Base-by-base conservation (phyloP, 1,139 yeast genomes). In the Pneumocystis canis region DNA sequence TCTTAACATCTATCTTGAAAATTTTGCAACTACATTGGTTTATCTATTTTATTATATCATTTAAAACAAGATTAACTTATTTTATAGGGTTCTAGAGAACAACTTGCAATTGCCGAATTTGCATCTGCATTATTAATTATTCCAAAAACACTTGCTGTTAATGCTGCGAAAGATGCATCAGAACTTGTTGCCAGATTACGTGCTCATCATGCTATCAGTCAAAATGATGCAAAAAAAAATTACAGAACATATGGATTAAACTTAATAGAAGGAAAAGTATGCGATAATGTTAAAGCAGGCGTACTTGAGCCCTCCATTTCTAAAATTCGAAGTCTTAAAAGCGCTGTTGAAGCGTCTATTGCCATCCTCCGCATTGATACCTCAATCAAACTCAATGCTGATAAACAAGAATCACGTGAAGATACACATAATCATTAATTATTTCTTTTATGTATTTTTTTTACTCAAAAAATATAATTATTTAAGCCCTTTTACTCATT, bases 331-430 rank as follows among this genome's bases (percentile, higher is more conserved):
- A 85, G 96, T 25, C 82, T 94, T 73, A 90, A 94, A 76, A 85
- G 94, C 65, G 97, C 98, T 16, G 82, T 94, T 69, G 99, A 94
- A 77, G 99, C 99, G 2, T 92, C 98, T 76, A 85, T 94, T 74
- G 96, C 98, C 57, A 92, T 94, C 68, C 81, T 94, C 71, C 85
- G 99, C 80, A 94, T 94, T 72, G 99, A 94, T 75, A 94, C 98
- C 64, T 89, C 92, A 95, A 92, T 94, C 72, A 87, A 89, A 63
- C 96, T 94, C 65, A 94, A 90, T 70, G 98, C 98, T 37, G 98
- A 92, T 72, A 95, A 89, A 67, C 88, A 88, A 67, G 83, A 83
- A 78, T 95, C 90, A 76, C 54, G 16, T 11, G 94, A 87, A 71
- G 95, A 94, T 62, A 76, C 76, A 6, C 77, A 74, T 61, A 76